Base-by-base conservation (phyloP, 768 basidiomycete species). In the Leccinum pellstonianum region DNA sequence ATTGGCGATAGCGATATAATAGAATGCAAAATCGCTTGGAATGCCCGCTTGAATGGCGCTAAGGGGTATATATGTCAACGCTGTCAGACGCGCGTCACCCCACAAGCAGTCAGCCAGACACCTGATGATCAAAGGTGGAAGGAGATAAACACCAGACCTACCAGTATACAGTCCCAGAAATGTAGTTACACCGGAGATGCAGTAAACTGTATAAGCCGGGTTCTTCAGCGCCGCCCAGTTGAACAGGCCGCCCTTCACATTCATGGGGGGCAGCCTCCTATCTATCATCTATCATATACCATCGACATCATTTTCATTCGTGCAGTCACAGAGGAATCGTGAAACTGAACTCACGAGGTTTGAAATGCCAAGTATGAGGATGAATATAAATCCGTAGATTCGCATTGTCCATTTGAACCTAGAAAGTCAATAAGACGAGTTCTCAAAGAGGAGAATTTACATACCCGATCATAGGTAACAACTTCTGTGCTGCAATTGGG, bases 401-500 rank as follows among this genome's bases (percentile, higher is more conserved):
- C 90, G 79, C 79, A 88, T 83, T 0, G 90, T 88, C 90, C 90
- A 92, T 62, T 77, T 76, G 70, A 91, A 92, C 17, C 89, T 91
- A 46, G 14, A 11, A 12, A 19, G 38, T 23, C 4, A 4, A 31
- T 4, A 21, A 60, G 46, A 19, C 49, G 23, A 9, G 19, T 17
- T 8, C 1, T 50, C 14, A 31, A 49, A 15, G 21, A 37, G 46
- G 43, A 3, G 10, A 19, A 8, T 5, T 1, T 7, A 35, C n/a
- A 77, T 67, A 84, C 86, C 87, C 86, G 2, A 88, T 77, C 56
- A 70, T 60, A 1, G 77, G 73, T 46, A 90, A 76, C 29, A 90
- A 75, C 35, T 79, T 81, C 48, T 80, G 83, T 3, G 83, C 80
- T 11, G 79, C 63, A 46, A 90, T 85, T 0, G 91, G 90, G 48